Evolutionary conservation across 2,329 filamentous ascomycete species (phyloP), one percentile per base, ranked within the genome.

Genomic region (Fusarium sp.): DNA sequence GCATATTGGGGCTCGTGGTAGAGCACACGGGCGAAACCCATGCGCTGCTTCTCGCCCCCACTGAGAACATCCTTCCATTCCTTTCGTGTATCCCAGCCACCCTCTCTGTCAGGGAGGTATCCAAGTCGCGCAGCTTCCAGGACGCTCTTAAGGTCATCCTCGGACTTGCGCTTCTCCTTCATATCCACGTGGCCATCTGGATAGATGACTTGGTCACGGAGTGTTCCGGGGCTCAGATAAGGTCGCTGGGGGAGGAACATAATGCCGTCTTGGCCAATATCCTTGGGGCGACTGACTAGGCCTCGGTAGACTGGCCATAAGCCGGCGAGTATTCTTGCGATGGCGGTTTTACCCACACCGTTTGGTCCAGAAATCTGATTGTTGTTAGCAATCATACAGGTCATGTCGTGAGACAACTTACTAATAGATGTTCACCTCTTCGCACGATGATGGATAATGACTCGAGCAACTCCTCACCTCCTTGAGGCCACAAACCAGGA

Each of bases 41-140:
- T 94, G 27, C 96, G 88, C 84, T 99, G 96, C 84, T 99, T 99
- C 86, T 99, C 96, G 17, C 96, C 96, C 42, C 96, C 96, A 72
- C 92, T 95, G n/a, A 99, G 86, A 8, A 99, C 94, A 75, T 98
- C 95, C 83, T 98, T 98, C 96, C 96, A 99, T 79, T 97, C 95
- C 82, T 99, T 98, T 62, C 94, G 89, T 8, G 94, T 96, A 79
- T 99, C 94, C 94, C 94, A 98, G 18, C 96, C 96, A 42, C 96
- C 96, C 85, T 99, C 96, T 20, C 96, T 91, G 53, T 95, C 91
- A 3, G 94, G 93, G 2, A 99, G 87, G 81, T 99, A 98, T 7
- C 94, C 95, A 0, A 99, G 87, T 62, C 90, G 90, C 1, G 95
- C 95, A 56, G 93, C 92, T 62, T 97, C 93, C 7, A 99, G 87